Percentiles rank a stretch among this genome's conserved stretches.
Conservation (phyloP, 2,329 filamentous ascomycete species). For the Aspergillus brunneoviolaceus region DNA sequence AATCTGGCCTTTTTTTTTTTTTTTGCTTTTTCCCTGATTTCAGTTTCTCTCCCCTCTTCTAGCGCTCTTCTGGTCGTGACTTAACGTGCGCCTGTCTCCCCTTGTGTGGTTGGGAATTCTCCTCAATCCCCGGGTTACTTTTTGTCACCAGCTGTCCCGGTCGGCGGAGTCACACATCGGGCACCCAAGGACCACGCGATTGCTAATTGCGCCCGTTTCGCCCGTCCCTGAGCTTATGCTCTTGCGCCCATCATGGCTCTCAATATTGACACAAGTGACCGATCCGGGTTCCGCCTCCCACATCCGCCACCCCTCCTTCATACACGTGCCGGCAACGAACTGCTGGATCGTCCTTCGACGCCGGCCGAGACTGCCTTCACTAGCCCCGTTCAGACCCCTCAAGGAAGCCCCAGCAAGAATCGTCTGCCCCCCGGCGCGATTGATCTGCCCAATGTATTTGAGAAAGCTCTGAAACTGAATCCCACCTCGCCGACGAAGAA, state of each 20-base stretch:
- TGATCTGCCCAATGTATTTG: constrained; percentile 51
- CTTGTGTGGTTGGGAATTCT: neutral
- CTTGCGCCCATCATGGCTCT: constrained; percentile 31
- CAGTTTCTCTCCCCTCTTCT: neutral
- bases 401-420: constrained; percentile 54
- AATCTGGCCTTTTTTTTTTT: neutral
- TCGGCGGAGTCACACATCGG: constrained; percentile 7
- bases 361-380: constrained; percentile 47
- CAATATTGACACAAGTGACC: constrained; percentile 36
- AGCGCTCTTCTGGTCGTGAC: neutral
- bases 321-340: constrained; percentile 49
- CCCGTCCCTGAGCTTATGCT: constrained; percentile 3
- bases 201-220: neutral
- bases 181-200: neutral
- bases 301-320: constrained; percentile 50
- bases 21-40: constrained; percentile 1
- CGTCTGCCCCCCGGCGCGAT: constrained; percentile 48
- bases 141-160: neutral
- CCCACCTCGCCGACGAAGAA: constrained; percentile 47
- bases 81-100: neutral
- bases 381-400: constrained; percentile 49
- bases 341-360: constrained; percentile 48
- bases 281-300: constrained; percentile 40
- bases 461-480: constrained; percentile 50
- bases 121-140: neutral